phyloP scores from a whole-genome alignment of 768 basidiomycete species.

The Leucocoprinus sp. region DNA sequence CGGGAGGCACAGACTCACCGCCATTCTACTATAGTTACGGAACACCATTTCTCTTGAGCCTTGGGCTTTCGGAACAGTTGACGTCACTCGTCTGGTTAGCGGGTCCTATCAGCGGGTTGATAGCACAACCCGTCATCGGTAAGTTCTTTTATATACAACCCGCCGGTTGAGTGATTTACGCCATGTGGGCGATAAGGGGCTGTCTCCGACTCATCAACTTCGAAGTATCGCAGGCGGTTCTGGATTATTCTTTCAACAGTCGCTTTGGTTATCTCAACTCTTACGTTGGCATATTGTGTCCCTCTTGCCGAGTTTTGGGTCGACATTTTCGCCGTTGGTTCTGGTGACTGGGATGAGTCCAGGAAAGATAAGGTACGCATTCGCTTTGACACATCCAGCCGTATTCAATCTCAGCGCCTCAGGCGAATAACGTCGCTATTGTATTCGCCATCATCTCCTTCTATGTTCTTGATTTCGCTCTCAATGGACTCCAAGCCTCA shows the following conservation, averaged over 20 bases:
- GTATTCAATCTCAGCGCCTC: too few relatives aligned
- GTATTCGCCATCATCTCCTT: constrained; percentile 83
- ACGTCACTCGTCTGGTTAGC: constrained; percentile 95
- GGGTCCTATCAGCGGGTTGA: constrained; percentile 88
- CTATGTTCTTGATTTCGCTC: constrained; percentile 93
- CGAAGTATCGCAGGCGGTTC: constrained; percentile 83
- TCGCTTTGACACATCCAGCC: background rate
- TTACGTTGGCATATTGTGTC: constrained; percentile 78
- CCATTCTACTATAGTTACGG: constrained; percentile 59
- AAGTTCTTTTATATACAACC: constrained; percentile 18
- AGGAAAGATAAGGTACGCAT: constrained; percentile 48
- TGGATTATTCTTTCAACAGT: constrained; percentile 89
- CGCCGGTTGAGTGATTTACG: constrained; percentile 21
- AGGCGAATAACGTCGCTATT: constrained; percentile 71
- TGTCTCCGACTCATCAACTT: constrained; percentile 88
- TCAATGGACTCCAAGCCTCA: constrained; percentile 92
- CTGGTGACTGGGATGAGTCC: constrained; percentile 83
- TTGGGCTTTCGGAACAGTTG: constrained; percentile 73
- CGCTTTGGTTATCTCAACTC: constrained; percentile 69
- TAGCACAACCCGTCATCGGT: constrained; percentile 98
- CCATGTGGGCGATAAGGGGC: constrained; percentile 51
- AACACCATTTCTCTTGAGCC: constrained; percentile 77
- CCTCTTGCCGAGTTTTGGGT: constrained; percentile 67
- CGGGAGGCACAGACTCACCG: background rate
- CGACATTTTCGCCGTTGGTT: constrained; percentile 65